Evolutionary conservation across 257 asterid genomes (phyloP).

Genomic region (Nicotiana paniculata): DNA sequence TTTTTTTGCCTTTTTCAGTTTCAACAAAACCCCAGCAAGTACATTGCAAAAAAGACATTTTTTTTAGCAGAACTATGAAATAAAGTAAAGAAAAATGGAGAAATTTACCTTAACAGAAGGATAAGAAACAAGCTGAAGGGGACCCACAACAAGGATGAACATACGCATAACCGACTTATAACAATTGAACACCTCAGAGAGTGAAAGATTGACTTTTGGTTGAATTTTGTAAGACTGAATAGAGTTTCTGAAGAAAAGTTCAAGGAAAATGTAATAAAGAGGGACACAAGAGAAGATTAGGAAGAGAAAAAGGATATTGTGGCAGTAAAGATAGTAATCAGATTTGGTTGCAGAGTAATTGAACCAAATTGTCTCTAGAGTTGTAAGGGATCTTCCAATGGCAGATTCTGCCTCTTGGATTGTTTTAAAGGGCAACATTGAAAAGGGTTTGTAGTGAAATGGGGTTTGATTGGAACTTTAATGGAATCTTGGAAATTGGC

Average conservation of each 20-base stretch:
- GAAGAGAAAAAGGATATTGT: constrained; percentile 78
- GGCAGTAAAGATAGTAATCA: constrained; percentile 85
- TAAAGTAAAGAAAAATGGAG: neutral
- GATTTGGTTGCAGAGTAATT: constrained; percentile 81
- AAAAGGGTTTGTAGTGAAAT: neutral
- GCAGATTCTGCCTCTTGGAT: constrained; percentile 68
- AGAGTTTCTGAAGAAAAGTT: constrained; percentile 31
- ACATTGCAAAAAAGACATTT: neutral
- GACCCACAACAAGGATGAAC: constrained; percentile 84
- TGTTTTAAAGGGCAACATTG: constrained; percentile 81
- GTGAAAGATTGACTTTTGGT: constrained; percentile 63
- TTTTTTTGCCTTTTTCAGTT: neutral
- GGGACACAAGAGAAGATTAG: constrained; percentile 73
- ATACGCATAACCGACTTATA: constrained; percentile 85
- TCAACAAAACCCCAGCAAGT: neutral
- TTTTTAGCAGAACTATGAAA: neutral
- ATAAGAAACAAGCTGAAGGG: constrained; percentile 82
- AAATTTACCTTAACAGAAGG: constrained; percentile 61
- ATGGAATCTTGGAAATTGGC: neutral
- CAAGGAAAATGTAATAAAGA: constrained; percentile 59
- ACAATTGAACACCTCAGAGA: constrained; percentile 54
- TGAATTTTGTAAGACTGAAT: constrained; percentile 60
- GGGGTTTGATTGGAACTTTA: neutral
- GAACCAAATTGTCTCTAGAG: constrained; percentile 74
- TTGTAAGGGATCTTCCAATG: constrained; percentile 63